Conservation (phyloP, 1,284 basidiomycete genomes). For the Sanghuangporus baumii region DNA sequence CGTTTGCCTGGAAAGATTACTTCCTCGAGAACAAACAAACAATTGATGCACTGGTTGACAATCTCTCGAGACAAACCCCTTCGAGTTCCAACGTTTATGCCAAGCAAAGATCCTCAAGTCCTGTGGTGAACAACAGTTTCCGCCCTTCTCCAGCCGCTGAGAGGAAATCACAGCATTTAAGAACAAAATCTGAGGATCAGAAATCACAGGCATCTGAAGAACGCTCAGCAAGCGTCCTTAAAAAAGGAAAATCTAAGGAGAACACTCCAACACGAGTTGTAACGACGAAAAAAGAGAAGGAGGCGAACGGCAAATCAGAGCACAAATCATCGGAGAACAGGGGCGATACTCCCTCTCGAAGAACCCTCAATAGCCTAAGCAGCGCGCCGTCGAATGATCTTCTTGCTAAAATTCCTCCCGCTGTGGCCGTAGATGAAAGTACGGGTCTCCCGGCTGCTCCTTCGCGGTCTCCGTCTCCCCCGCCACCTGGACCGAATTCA, state of each 20-base stretch:
- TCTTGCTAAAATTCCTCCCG: constrained; percentile 10
- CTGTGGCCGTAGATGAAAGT: constrained; percentile 12
- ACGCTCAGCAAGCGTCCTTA: not conserved
- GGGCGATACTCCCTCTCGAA: constrained; percentile 2
- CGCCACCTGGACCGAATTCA: constrained; percentile 34
- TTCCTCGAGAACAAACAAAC: constrained; percentile 60
- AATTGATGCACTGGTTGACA: constrained; percentile 45
- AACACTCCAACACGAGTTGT: not conserved
- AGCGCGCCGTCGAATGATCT: constrained; percentile 8
- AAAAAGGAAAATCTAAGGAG: constrained; percentile 1
- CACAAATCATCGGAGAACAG: not conserved
- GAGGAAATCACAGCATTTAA: not conserved
- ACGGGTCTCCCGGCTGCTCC: constrained; percentile 47
- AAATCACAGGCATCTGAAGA: not conserved
- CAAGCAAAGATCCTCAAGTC: not conserved
- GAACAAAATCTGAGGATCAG: not conserved
- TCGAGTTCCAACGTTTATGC: not conserved
- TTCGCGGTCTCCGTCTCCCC: constrained; percentile 62
- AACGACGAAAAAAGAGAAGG: not conserved
- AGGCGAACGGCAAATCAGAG: not conserved
- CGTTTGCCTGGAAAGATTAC: constrained; percentile 63
- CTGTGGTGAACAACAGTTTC: not conserved
- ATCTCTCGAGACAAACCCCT: constrained; percentile 12
- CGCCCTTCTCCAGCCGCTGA: not conserved
- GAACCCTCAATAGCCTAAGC: constrained; percentile 17